Base-by-base conservation (phyloP, 148 eudicot species). In the Mesembryanthemum crystallinum region DNA sequence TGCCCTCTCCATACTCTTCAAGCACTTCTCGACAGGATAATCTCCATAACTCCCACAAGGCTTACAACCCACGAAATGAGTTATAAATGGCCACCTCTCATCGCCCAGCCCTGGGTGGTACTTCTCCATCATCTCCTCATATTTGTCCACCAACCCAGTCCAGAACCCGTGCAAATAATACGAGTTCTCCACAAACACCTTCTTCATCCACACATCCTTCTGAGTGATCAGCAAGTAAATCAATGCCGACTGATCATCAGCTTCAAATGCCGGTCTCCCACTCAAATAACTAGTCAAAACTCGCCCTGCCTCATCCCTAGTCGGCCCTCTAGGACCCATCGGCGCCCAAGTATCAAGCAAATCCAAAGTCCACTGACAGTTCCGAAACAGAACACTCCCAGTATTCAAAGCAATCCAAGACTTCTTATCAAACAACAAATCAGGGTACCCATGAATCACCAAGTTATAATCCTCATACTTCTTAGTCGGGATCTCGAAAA, bases 61-160 rank as follows among this genome's bases (percentile, higher is more conserved):
- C 84, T 93, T 93, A 73, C 98, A 93, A n/a, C 98, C 98, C 68
- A 90, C 96, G 58, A 92, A 90, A 86, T 92, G 96, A 0, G 98
- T 92, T 72, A 87, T 91, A 57, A 92, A 90, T 6, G 93, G 97
- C 95, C 97, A 92, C 84, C 93, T 92, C 83, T 90, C 98, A 55
- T 93, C 98, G 9, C 96, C 98, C 76, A 88, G 81, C 14, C 98
- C 98, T 0, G 98, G 93, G 69, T 88, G 89, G 58, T 90, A 80
- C 80, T 89, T 93, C 85, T 85, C 91, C 11, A 82, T 69, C 87
- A 89, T 85, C 75, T 90, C 96, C 86, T 93, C 98, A 63, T 88
- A 93, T 72, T 80, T 85, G 70, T 93, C 98, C 79, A 93, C 98
- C 81, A 93, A 79, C 9, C 92, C 93, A 3, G 85, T 86, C 98